Evolutionary conservation across 805 yeast genomes (phyloP).

Genomic region (Hanseniaspora meyeri): DNA sequence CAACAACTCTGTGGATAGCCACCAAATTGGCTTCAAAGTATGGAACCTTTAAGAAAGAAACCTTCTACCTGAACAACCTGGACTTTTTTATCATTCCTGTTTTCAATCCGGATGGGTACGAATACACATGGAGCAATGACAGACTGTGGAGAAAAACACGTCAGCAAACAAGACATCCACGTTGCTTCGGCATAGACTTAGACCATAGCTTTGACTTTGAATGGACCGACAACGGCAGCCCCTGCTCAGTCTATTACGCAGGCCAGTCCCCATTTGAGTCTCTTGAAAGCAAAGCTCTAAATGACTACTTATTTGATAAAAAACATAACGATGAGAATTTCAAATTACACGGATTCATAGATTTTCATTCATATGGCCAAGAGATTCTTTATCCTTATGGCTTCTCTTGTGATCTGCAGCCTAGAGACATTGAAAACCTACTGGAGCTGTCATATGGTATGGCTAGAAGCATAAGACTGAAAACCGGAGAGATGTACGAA

Average conservation of each 20-base stretch:
- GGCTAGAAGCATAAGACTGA: constrained; percentile 55
- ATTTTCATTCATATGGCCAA: constrained; percentile 76
- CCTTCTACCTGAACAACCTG: constrained; percentile 40
- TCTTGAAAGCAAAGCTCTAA: constrained; percentile 42
- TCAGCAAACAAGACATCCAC: constrained; percentile 53
- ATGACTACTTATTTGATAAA: constrained; percentile 33
- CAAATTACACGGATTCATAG: constrained; percentile 62
- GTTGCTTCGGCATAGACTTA: constrained; percentile 73
- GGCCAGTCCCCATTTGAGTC: constrained; percentile 67
- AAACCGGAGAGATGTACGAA: constrained; percentile 51
- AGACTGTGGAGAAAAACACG: constrained; percentile 83
- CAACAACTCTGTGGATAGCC: constrained; percentile 50
- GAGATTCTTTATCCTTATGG: constrained; percentile 76
- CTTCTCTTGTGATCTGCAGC: constrained; percentile 57
- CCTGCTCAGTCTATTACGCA: constrained; percentile 73
- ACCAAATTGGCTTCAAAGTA: constrained; percentile 37
- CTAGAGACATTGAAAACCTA: constrained; percentile 70
- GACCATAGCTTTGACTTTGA: constrained; percentile 74
- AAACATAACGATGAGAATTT: constrained; percentile 31
- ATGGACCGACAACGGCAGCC: constrained; percentile 52
- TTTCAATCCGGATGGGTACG: constrained; percentile 85
- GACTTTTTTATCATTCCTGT: constrained; percentile 74
- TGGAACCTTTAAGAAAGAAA: constrained; percentile 33
- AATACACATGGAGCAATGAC: constrained; percentile 65
- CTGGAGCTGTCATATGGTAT: constrained; percentile 72